A percentile compares a stretch with the other conserved stretches of the same genome.
Conservation (phyloP, 257 asterid genomes). For the Solanum sitiens region DNA sequence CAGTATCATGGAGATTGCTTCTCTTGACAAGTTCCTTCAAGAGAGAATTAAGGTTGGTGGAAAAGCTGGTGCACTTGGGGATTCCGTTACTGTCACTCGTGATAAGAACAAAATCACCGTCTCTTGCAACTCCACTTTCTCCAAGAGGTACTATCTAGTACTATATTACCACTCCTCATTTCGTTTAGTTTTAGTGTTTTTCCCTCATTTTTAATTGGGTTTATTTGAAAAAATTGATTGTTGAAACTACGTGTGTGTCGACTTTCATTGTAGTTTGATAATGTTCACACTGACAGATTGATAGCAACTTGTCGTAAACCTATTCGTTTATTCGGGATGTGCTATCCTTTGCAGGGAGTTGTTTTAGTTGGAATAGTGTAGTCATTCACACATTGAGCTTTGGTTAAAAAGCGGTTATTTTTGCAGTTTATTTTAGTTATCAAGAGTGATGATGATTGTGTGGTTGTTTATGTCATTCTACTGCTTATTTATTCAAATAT, state of each 20-base stretch:
- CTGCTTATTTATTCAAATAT: neutral
- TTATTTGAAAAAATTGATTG: neutral
- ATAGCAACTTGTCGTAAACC: neutral
- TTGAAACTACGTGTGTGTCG: neutral
- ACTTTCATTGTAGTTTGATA: neutral
- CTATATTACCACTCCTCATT: neutral
- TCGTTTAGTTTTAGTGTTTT: neutral
- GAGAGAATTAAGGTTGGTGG: slow-evolving; percentile 65
- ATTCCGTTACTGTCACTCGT: slow-evolving; percentile 39
- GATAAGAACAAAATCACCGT: slow-evolving; percentile 52
- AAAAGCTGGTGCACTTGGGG: slow-evolving; percentile 58
- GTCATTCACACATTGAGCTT: neutral
- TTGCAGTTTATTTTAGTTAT: neutral
- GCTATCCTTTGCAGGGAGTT: neutral
- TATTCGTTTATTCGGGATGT: fast-evolving
- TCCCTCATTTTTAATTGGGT: slow-evolving; percentile 5
- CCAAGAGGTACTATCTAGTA: slow-evolving; percentile 29
- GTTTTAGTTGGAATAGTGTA: neutral
- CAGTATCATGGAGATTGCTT: slow-evolving; percentile 54
- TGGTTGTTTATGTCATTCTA: neutral
- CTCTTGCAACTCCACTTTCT: slow-evolving; percentile 34
- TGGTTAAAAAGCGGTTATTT: neutral
- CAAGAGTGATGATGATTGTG: neutral
- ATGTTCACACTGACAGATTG: neutral
- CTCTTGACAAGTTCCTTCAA: slow-evolving; percentile 56